A percentile compares a stretch with the other conserved stretches of the same genome.
These are phyloP conservation scores for Moringa oleifera DNA, from an alignment of 345 rosid genomes.

Conservation along the genomic window DNA sequence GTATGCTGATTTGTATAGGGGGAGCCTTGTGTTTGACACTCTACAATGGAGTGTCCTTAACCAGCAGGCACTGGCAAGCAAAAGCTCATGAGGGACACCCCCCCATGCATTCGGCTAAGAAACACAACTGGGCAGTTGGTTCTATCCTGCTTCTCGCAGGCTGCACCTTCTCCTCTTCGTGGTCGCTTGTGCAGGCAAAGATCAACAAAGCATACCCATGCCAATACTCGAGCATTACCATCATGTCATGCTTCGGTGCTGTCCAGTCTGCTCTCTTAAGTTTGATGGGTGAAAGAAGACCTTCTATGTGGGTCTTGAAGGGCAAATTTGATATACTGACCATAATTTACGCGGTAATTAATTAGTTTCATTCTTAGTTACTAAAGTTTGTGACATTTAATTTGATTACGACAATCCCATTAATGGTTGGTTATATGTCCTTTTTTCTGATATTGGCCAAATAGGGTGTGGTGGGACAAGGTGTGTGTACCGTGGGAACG, in stretches of 20 bases:
- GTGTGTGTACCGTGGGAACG: slow-evolving; percentile 32
- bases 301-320: slow-evolving; percentile 19
- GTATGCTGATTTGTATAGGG: slow-evolving; percentile 46
- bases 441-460: not conserved
- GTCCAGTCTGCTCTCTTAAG: slow-evolving; percentile 30
- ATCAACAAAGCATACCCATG: slow-evolving; percentile 26
- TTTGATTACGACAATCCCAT: no score
- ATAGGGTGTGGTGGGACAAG: slow-evolving; percentile 33
- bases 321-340: slow-evolving; percentile 28
- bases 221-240: slow-evolving; percentile 26
- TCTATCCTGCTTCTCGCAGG: slow-evolving; percentile 23
- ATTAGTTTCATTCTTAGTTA: no score
- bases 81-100: not conserved
- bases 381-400: no score
- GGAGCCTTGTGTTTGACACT: slow-evolving; percentile 52
- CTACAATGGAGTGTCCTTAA: slow-evolving; percentile 44
- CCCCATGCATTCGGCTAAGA: not conserved
- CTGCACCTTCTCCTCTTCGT: slow-evolving; percentile 23
- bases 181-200: slow-evolving; percentile 31
- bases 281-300: slow-evolving; percentile 25
- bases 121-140: slow-evolving; percentile 26
- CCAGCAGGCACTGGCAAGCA: slow-evolving; percentile 11
- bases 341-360: slow-evolving; percentile 24
- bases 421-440: no score
- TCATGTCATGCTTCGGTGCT: slow-evolving; percentile 26